Conservation (phyloP, 768 basidiomycete genomes). For the Lepiota brunneoincarnata region DNA sequence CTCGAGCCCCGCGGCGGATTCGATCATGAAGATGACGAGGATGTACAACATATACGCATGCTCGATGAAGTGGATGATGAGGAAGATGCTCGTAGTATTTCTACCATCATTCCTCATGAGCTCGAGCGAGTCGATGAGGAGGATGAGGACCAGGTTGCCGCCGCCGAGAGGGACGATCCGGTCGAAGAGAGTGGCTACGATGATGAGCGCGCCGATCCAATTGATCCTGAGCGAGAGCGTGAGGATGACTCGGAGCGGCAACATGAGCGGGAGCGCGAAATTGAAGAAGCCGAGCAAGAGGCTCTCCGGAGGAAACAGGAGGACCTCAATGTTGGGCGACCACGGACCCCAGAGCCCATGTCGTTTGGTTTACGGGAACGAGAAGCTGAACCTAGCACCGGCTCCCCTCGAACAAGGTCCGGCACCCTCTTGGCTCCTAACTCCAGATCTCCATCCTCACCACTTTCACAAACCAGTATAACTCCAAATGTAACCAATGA, state of each 20-base stretch:
- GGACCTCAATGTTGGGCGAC: slow-evolving; percentile 49
- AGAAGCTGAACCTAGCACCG: not conserved
- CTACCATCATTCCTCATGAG: slow-evolving; percentile 67
- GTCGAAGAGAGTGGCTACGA: slow-evolving; percentile 15
- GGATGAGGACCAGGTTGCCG: slow-evolving; percentile 56
- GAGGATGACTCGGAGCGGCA: slow-evolving; percentile 5
- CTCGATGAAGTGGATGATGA: slow-evolving; percentile 34
- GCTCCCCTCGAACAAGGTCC: slow-evolving; percentile 9
- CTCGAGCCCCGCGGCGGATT: slow-evolving; percentile 25
- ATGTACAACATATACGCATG: slow-evolving; percentile 14
- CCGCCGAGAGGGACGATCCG: slow-evolving; percentile 21
- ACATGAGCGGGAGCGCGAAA: slow-evolving; percentile 24
- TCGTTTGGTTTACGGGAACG: slow-evolving; percentile 29
- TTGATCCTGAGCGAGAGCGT: slow-evolving; percentile 9
- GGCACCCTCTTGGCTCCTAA: slow-evolving; percentile 7
- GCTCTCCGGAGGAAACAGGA: slow-evolving; percentile 42
- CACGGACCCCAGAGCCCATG: slow-evolving; percentile 79
- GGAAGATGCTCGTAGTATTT: slow-evolving; percentile 70
- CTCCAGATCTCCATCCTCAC: slow-evolving; percentile 21
- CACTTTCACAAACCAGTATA: slow-evolving; percentile 20
- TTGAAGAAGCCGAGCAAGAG: slow-evolving; percentile 43
- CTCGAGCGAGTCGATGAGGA: slow-evolving; percentile 74
- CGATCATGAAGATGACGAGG: slow-evolving; percentile 31
- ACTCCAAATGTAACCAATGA: slow-evolving; percentile 15
- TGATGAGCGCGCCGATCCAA: slow-evolving; percentile 13